A percentile compares a stretch with the other conserved stretches of the same genome.
Evolutionary conservation across 495 filamentous ascomycete species (phyloP).

Genomic region (Cercophora newfieldiana): DNA sequence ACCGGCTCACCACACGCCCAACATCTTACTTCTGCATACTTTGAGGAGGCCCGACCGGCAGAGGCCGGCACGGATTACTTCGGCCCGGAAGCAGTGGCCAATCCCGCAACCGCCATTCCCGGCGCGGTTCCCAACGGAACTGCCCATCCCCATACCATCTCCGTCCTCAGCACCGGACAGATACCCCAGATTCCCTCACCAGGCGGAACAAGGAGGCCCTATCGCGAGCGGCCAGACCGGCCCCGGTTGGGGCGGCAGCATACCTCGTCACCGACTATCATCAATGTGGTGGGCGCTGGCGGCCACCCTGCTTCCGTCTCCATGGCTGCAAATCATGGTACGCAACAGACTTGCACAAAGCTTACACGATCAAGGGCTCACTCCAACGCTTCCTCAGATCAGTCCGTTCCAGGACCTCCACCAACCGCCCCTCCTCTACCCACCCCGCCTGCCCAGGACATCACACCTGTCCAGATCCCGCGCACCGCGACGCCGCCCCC

Average conservation of each 20-base stretch:
- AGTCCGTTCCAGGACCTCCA: conserved; percentile 32
- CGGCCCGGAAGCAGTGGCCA: conserved; percentile 71
- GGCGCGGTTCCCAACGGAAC: conserved; percentile 34
- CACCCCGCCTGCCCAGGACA: conserved; percentile 54
- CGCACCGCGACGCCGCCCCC: conserved; percentile 58
- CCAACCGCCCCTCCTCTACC: conserved; percentile 56
- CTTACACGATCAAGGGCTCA: conserved; percentile 50
- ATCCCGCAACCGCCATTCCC: conserved; percentile 39
- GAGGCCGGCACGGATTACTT: conserved; percentile 86
- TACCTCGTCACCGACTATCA: conserved; percentile 77
- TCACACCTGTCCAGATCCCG: conserved; percentile 11
- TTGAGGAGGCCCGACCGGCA: conserved; percentile 65
- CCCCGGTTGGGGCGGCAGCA: conserved; percentile 67
- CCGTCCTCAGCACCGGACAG: conserved; percentile 76
- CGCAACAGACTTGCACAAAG: conserved; percentile 33
- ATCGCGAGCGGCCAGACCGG: conserved; percentile 47
- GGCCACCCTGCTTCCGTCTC: conserved; percentile 25
- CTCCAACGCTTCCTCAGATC: conserved; percentile 53
- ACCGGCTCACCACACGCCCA: conserved; percentile 46
- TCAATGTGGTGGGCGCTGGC: conserved; percentile 37
- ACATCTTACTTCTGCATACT: conserved; percentile 49
- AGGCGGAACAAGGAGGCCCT: conserved; percentile 55
- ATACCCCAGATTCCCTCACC: conserved; percentile 84
- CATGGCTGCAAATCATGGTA: conserved; percentile 30
- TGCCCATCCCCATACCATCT: conserved; percentile 59